Evolutionary conservation across 2,329 filamentous ascomycete genomes (phyloP), one percentile per base, ranked within the genome.

Genomic region (Apiospora kogelbergensis): DNA sequence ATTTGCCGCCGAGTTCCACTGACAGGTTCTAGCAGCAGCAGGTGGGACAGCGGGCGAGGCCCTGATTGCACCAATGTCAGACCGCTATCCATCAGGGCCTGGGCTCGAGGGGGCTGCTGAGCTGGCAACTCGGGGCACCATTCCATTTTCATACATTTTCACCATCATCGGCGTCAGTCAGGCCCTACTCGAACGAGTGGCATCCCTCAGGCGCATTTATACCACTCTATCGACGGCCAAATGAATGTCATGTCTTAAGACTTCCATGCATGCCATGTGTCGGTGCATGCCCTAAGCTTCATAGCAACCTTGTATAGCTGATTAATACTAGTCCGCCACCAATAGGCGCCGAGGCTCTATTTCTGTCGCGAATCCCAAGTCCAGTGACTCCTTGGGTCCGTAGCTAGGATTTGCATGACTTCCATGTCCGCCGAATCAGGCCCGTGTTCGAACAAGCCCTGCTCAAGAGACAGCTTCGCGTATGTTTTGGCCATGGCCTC

Each of bases 361-460:
- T 4, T 40, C 20, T 42, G 63, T 20, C 67, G 37, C 1, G 60
- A 64, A 40, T 72, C 71, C 70, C 72, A 74, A 20, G 71, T 72
- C 73, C 73, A 74, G 68, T 83, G 77, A 66, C 68, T 68, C 65
- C 73, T 73, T 13, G 79, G 75, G 66, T 78, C 70, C 11, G 71
- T 70, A 63, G 77, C 63, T 17, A 83, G 63, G 5, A 73, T 75
- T 10, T 75, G 71, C 80, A 80, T 82, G 33, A 80, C 71, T 69
- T 64, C 45, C 70, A 80, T 72, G 69, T 78, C 80, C 6, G 66
- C 66, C 10, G 78, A 73, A 69, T 75, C 76, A 11, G 68, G 68
- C 6, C 80, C 81, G 72, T 81, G 78, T 53, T 82, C 82, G 68
- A 81, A 71, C 20, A 77, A 65, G 4, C 79, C 74, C 10, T 77